Evolutionary conservation across 768 basidiomycete species (phyloP).

Genomic region (Guyanaporus albipodus): DNA sequence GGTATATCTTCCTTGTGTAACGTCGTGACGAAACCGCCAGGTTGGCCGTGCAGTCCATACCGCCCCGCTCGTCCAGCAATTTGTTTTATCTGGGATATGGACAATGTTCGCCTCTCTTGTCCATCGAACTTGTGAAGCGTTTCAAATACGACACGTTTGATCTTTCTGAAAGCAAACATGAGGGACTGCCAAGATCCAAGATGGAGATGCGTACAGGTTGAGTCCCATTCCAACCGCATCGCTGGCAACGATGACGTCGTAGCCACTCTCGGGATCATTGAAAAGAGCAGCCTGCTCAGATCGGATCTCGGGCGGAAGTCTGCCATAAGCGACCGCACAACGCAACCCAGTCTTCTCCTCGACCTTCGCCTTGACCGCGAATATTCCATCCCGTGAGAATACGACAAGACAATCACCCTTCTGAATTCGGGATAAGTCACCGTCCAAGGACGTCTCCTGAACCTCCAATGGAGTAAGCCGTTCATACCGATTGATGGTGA

Average conservation of each 20-base stretch:
- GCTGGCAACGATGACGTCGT: conserved; percentile 87
- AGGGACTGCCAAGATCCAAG: not conserved
- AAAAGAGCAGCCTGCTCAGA: conserved; percentile 91
- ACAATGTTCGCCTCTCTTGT: conserved; percentile 40
- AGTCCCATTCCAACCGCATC: conserved; percentile 98
- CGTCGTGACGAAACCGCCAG: conserved; percentile 72
- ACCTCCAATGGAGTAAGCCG: conserved; percentile 83
- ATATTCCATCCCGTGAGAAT: conserved; percentile 75
- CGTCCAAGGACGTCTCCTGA: conserved; percentile 57
- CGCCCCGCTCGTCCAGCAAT: conserved; percentile 94
- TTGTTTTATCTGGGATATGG: conserved; percentile 82
- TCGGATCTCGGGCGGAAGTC: conserved; percentile 85
- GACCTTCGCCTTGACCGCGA: conserved; percentile 65
- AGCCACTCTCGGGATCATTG: conserved; percentile 79
- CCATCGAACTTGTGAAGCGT: conserved; percentile 66
- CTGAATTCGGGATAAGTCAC: conserved; percentile 55
- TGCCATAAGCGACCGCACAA: conserved; percentile 92
- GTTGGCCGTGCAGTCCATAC: conserved; percentile 59
- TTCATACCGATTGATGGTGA: conserved; percentile 77
- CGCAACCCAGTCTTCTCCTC: conserved; percentile 69
- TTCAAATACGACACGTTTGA: conserved; percentile 81
- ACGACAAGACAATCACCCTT: conserved; percentile 91
- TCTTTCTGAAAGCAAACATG: conserved; percentile 57
- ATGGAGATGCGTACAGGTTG: conserved; percentile 66
- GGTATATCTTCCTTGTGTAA: conserved; percentile 60